Percentiles rank a stretch among this genome's conserved stretches.
phyloP scores from a whole-genome alignment of 176 grass and related monocot species.

The Saccharum spontaneum region DNA sequence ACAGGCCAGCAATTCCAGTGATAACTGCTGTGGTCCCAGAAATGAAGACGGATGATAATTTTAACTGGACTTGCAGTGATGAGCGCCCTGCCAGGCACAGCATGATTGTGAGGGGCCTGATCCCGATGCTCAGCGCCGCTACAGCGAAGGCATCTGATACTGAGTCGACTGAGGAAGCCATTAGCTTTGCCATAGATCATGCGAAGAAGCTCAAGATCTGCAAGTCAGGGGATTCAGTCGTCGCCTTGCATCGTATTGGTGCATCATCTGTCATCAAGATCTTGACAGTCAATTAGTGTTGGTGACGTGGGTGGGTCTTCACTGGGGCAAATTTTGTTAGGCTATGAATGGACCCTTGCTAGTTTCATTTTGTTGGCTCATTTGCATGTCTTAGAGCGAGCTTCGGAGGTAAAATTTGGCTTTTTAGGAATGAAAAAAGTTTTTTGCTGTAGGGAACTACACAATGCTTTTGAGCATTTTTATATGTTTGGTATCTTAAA shows the following conservation, averaged over 20 bases:
- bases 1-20: conserved; percentile 71
- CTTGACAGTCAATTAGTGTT: conserved; percentile 46
- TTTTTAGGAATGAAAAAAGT: conserved; percentile 5
- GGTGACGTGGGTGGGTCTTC: not conserved
- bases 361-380: conserved; percentile 27
- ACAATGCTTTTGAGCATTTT: conserved; percentile 6
- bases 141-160: conserved; percentile 66
- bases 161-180: conserved; percentile 69
- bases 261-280: conserved; percentile 63
- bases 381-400: not conserved
- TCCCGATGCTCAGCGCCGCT: conserved; percentile 61
- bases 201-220: conserved; percentile 67
- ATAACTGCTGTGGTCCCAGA: conserved; percentile 60
- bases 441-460: not conserved
- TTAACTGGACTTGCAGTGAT: conserved; percentile 78
- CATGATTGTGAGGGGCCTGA: conserved; percentile 63
- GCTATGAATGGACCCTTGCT: conserved; percentile 12
- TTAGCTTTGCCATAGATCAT: conserved; percentile 51
- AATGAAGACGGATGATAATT: conserved; percentile 61
- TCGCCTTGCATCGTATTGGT: conserved; percentile 68
- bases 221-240: conserved; percentile 64
- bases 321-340: conserved; percentile 42
- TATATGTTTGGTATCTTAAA: conserved; percentile 16
- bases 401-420: not conserved
- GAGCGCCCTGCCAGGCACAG: conserved; percentile 81